These are phyloP conservation scores for Hanseniaspora valbyensis DNA, from an alignment of 805 yeast species.

Conservation along the genomic window DNA sequence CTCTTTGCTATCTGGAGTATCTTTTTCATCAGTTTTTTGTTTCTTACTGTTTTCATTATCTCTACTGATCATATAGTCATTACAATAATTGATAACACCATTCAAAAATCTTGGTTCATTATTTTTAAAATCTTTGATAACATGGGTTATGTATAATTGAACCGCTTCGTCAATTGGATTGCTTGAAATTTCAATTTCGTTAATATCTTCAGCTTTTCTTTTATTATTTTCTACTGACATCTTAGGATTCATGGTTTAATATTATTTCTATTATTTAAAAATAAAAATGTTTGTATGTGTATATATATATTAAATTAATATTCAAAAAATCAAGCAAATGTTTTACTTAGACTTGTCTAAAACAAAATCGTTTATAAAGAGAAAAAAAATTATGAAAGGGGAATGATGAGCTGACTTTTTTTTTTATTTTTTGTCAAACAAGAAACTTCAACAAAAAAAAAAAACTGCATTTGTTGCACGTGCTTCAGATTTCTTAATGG, in stretches of 20 bases:
- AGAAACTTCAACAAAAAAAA: neutral
- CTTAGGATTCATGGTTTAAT: neutral
- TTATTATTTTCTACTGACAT: neutral
- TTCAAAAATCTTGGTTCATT: conserved; percentile 11
- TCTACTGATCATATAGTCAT: conserved; percentile 13
- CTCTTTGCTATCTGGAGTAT: neutral
- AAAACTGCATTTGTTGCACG: too few species aligned
- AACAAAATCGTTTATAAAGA: neutral
- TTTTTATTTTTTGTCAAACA: neutral
- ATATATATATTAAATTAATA: too few species aligned
- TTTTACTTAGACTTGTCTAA: too few species aligned
- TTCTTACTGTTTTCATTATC: conserved; percentile 3
- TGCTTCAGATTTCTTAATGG: neutral
- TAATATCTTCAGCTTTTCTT: neutral
- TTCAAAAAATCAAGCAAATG: neutral
- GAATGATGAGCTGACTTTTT: neutral
- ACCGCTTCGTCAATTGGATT: conserved; percentile 14
- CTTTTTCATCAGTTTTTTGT: neutral
- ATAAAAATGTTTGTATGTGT: too few species aligned
- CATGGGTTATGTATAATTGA: conserved; percentile 13
- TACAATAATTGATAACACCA: conserved; percentile 15
- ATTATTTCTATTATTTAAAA: neutral
- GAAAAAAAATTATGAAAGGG: too few species aligned
- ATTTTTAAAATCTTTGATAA: conserved; percentile 2
- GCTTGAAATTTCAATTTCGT: neutral